Conservation (phyloP, 2,329 filamentous ascomycete genomes). For the Aureobasidium uvarum region DNA sequence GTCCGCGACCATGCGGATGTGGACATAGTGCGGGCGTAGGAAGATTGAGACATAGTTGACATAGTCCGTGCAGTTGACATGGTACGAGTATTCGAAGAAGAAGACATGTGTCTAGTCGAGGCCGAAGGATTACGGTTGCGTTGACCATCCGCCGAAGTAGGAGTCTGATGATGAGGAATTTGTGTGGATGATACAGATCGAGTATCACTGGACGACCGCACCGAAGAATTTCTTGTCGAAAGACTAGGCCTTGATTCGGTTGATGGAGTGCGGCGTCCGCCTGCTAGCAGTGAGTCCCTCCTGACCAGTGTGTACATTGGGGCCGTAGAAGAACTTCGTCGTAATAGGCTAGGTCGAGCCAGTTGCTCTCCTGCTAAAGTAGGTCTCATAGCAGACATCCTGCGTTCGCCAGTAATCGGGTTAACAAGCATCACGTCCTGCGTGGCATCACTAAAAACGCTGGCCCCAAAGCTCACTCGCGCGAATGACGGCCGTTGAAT, state of each 20-base stretch:
- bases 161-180: not conserved
- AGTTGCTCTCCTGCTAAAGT: not conserved
- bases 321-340: not conserved
- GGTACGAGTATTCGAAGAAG: not conserved
- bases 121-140: not conserved
- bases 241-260: not conserved
- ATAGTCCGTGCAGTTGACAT: not conserved
- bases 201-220: not conserved
- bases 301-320: slow-evolving; percentile 24
- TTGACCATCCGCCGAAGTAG: not conserved
- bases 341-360: slow-evolving; percentile 1
- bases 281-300: slow-evolving; percentile 8
- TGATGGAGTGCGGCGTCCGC: not conserved
- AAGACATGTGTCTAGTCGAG: slow-evolving; percentile 3
- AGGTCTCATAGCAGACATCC: slow-evolving; percentile 7
- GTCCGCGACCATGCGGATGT: slow-evolving; percentile 18
- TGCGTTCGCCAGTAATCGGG: slow-evolving; percentile 25
- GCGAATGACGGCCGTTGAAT: slow-evolving; percentile 6
- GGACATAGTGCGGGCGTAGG: slow-evolving; percentile 11
- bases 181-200: not conserved
- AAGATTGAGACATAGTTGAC: slow-evolving; percentile 3
- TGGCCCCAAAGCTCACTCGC: not conserved
- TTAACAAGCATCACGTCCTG: slow-evolving; percentile 22
- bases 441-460: not conserved
- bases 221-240: not conserved